Base-by-base conservation (phyloP, 495 filamentous ascomycete genomes). In the Aspergillus avenaceus region DNA sequence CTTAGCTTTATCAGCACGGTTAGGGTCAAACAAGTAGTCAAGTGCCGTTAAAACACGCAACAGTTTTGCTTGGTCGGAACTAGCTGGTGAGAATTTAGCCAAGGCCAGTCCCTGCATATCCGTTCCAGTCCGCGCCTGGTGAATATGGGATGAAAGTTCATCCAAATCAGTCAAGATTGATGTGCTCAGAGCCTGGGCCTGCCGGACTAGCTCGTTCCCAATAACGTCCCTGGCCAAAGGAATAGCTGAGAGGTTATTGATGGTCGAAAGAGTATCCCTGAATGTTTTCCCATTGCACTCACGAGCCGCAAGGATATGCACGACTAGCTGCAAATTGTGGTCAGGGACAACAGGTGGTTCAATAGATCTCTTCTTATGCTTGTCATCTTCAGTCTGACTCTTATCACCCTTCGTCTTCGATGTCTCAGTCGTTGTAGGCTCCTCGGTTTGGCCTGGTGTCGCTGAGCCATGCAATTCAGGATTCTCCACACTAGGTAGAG, bases 251-350 rank as follows among this genome's bases (percentile, higher is more conserved):
- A 99, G 83, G 60, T 97, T 96, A 71, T 95, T 96, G 75, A 99
- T 97, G 8, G 93, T 92, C 14, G 95, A 91, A 38, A 97, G 79
- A 0, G 95, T 97, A 60, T 97, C 92, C 58, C 89, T 85, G 78
- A 97, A 97, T 2, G 91, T 97, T 73, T 95, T 96, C 41, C 88
- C 90, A 58, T 86, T 93, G 70, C 93, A 99, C 64, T 99, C 93
- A 24, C 90, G 87, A 45, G 93, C 91, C 11, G 92, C 87, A 53
- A 99, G 84, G 52, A 99, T 95, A 58, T 95, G 93, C 59, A 97
- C 88, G 8, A 99, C 90, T 32, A 97, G 75, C 60, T 86, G 87
- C 54, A 99, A 77, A 66, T 96, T 96, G 55, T 88, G 77, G 32
- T 92, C 88, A 1, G 95, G 92, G 38, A 99, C 84, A 19, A 89